Evolutionary conservation across 129 eudicot species (phyloP).

Genomic region (Tanacetum coccineum): DNA sequence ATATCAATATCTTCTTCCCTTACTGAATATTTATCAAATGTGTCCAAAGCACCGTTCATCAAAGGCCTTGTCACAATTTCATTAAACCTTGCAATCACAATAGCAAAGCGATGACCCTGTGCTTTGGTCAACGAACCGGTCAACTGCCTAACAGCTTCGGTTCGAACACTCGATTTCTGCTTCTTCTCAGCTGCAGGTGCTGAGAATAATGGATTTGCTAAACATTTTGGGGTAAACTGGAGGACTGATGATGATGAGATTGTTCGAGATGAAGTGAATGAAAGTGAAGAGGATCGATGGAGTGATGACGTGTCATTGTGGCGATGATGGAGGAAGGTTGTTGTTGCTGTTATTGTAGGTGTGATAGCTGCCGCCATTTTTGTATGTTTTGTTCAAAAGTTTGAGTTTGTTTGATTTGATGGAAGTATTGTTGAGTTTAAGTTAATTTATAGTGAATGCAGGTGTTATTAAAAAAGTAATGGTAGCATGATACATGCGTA

Average conservation of each 20-base stretch:
- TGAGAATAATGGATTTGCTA: constrained; percentile 22
- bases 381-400: neutral
- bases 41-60: constrained; percentile 88
- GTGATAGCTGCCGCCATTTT: constrained; percentile 23
- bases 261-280: constrained; percentile 3
- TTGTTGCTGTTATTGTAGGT: neutral
- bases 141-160: constrained; percentile 65
- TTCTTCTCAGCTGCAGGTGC: constrained; percentile 23
- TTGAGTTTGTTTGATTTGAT: too few relatives aligned
- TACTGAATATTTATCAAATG: constrained; percentile 72
- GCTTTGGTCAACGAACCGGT: constrained; percentile 64
- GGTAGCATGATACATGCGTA: too few relatives aligned
- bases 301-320: constrained; percentile 5
- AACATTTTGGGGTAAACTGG: constrained; percentile 20
- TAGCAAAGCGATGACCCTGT: constrained; percentile 73
- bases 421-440: too few relatives aligned
- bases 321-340: constrained; percentile 14
- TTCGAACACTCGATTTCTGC: constrained; percentile 32
- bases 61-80: constrained; percentile 84
- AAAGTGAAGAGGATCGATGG: neutral
- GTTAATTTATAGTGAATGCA: too few relatives aligned
- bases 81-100: constrained; percentile 93
- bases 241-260: constrained; percentile 2
- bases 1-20: constrained; percentile 88
- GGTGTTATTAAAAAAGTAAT: too few relatives aligned